phyloP scores from a whole-genome alignment of 2,329 filamentous ascomycete species.

The Colletotrichum musae region DNA sequence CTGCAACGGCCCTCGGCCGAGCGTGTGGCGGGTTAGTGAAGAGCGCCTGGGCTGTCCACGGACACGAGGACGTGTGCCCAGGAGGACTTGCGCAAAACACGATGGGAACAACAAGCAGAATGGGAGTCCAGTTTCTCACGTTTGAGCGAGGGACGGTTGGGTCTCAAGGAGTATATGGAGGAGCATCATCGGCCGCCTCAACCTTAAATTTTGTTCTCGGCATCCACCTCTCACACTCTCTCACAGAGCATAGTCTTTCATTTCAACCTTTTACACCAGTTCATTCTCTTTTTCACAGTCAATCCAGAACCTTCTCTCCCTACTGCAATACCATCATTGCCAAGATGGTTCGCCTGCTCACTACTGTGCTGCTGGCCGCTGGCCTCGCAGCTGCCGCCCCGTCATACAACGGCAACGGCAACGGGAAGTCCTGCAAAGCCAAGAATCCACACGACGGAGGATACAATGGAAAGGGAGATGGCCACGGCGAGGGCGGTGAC shows the following conservation, averaged over 20 bases:
- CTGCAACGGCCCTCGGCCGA: too few relatives aligned
- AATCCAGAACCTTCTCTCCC: not conserved
- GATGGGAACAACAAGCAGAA: too few relatives aligned
- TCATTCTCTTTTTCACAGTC: not conserved
- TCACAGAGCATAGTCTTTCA: not conserved
- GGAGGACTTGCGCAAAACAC: too few relatives aligned
- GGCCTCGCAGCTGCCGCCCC: slow-evolving; percentile 4
- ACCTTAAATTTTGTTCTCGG: too few relatives aligned
- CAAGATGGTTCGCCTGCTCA: slow-evolving; percentile 18
- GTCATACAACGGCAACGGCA: not conserved
- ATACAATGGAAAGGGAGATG: not conserved
- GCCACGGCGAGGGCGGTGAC: not conserved
- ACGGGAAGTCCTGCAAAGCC: not conserved
- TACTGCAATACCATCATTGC: not conserved
- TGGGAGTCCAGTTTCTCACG: too few relatives aligned
- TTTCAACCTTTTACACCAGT: not conserved
- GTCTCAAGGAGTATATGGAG: too few relatives aligned
- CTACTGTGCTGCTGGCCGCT: slow-evolving; percentile 8
- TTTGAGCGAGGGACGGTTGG: too few relatives aligned
- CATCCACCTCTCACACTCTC: too few relatives aligned
- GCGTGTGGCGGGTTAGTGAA: too few relatives aligned
- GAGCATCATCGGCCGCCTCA: too few relatives aligned
- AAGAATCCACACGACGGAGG: not conserved
- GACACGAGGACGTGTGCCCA: too few relatives aligned
- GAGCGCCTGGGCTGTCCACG: too few relatives aligned